Conservation (phyloP, 2,329 filamentous ascomycete species). For the Pseudocercospora macadamiae region DNA sequence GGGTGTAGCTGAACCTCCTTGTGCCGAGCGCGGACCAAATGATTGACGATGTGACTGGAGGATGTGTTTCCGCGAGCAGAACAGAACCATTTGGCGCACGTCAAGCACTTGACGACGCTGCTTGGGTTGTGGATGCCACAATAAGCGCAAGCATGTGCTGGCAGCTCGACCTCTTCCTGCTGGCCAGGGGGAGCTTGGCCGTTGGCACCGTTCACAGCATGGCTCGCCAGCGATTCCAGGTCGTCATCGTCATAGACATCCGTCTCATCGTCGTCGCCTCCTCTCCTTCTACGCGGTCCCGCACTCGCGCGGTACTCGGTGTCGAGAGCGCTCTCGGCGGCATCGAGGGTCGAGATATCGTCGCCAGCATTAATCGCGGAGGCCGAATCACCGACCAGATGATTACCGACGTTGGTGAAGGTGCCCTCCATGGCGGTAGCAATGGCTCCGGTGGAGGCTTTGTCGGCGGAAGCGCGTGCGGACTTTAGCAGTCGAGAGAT, state of each 20-base stretch:
- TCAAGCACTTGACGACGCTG: constrained; percentile 93
- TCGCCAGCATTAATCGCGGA: constrained; percentile 85
- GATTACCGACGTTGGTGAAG: constrained; percentile 86
- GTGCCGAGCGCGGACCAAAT: constrained; percentile 93
- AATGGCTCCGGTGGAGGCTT: neutral
- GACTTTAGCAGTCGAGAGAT: neutral
- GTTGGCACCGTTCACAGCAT: constrained; percentile 74
- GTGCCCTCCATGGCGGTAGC: constrained; percentile 72
- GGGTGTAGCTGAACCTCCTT: constrained; percentile 98
- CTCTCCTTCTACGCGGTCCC: constrained; percentile 65
- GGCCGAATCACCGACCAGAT: constrained; percentile 80
- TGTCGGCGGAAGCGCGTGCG: neutral
- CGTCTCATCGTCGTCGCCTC: constrained; percentile 87
- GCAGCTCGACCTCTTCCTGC: constrained; percentile 83
- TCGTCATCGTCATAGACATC: constrained; percentile 76
- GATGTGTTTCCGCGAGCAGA: constrained; percentile 95
- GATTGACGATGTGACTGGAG: constrained; percentile 97
- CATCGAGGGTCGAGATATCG: constrained; percentile 55
- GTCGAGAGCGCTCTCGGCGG: constrained; percentile 79
- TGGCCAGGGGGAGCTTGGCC: constrained; percentile 62
- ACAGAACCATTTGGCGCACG: constrained; percentile 98
- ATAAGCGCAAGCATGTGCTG: constrained; percentile 93
- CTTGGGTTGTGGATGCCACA: constrained; percentile 96
- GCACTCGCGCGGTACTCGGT: constrained; percentile 60
- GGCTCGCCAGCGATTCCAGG: constrained; percentile 73